Evolutionary conservation across 805 yeast genomes (phyloP).

Genomic region (Sugiyamaella floridensis): DNA sequence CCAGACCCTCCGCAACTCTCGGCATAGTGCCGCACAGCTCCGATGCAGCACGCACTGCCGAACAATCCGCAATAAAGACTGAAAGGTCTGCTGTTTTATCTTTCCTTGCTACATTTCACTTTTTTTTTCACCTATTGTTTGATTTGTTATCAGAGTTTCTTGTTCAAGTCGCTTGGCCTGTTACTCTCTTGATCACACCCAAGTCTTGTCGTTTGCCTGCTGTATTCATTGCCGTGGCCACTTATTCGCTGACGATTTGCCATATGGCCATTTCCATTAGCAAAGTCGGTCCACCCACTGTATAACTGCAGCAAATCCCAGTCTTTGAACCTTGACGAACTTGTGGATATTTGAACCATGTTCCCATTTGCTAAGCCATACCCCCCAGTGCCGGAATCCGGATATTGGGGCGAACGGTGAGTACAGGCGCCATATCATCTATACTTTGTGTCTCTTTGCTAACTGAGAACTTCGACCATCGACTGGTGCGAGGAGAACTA

Average conservation of each 20-base stretch:
- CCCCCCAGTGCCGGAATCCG: constrained; percentile 21
- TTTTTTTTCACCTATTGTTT: no score
- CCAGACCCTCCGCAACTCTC: no score
- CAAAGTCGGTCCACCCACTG: no score
- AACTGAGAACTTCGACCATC: constrained; percentile 68
- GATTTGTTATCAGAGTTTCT: no score
- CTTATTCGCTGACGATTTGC: no score
- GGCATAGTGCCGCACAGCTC: background rate
- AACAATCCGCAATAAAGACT: background rate
- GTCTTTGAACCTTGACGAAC: no score
- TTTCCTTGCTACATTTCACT: background rate
- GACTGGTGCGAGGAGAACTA: constrained; percentile 99
- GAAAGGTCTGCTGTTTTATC: background rate
- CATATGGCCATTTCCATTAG: no score
- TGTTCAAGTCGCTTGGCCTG: no score
- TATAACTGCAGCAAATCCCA: no score
- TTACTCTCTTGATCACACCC: no score
- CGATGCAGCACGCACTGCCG: background rate
- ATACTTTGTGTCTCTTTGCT: background rate
- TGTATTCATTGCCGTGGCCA: no score
- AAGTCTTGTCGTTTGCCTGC: no score
- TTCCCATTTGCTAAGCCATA: constrained; percentile 18
- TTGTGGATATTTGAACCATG: background rate
- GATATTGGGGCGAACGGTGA: constrained; percentile 31
- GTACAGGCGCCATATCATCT: constrained; percentile 2